Evolutionary conservation across 106 monocot species (phyloP), one percentile per base, ranked within the genome.

Genomic region (Allium fistulosum): DNA sequence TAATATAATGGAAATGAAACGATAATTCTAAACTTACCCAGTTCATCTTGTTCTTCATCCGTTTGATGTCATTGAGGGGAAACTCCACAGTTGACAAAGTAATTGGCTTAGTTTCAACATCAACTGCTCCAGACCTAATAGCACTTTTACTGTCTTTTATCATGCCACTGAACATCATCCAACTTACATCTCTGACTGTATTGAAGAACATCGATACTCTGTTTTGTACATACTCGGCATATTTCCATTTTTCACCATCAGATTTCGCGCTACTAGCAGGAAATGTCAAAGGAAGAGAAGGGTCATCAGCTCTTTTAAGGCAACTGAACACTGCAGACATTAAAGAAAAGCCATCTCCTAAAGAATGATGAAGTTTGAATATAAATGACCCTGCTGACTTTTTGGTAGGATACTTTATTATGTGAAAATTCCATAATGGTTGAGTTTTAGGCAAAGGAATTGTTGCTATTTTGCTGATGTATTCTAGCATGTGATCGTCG

Each of bases 281-380:
- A 58, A 90, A 90, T 10, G 85, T 85, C 58, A 90, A 78, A 6
- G 90, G 83, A 46, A 80, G 82, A 0, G 80, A 83, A 4, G 85
- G 90, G 65, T 90, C 66, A 26, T 90, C 90, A 3, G 82, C 85
- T 14, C 90, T 57, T 53, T 65, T 26, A 0, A 86, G 13, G 70
- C 77, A 83, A 13, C 78, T 83, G 70, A 90, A 90, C 60, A 90
- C 77, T 2, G 80, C 85, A 1, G 82, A 69, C 82, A 85, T 85
- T 62, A 90, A 80, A 16, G 90, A 85, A 72, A 73, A 85, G n/a
- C 90, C 90, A 28, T 90, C 90, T 10, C 90, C 90, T 3, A 90
- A 76, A 0, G 90, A 70, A 45, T 90, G 90, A 74, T 90, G 90
- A 26, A 90, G 80, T 83, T 80, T 85, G 83, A 85, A 86, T 22